A percentile compares a stretch with the other conserved stretches of the same genome.
Evolutionary conservation across 768 basidiomycete species (phyloP).

Genomic region (Boletus patriciae): DNA sequence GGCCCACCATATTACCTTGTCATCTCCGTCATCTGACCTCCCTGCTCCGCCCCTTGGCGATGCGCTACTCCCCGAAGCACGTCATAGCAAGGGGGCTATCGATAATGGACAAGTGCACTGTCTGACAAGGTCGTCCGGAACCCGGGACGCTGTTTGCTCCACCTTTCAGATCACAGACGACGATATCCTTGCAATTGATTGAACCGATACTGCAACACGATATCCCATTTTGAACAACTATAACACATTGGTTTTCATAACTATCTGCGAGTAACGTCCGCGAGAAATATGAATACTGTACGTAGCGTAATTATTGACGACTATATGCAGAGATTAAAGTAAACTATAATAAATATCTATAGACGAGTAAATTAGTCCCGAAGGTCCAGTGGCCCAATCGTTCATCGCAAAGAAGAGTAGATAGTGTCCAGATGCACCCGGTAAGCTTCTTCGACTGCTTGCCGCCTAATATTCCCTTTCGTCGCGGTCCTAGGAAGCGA

Average conservation of each 20-base stretch:
- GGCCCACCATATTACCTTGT: slow-evolving; percentile 42
- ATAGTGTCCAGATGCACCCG: slow-evolving; percentile 56
- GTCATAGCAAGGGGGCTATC: slow-evolving; percentile 20
- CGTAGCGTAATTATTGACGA: slow-evolving; percentile 20
- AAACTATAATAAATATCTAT: slow-evolving; percentile 6
- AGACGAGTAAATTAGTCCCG: slow-evolving; percentile 21
- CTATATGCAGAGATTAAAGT: slow-evolving; percentile 10
- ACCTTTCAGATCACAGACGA: slow-evolving; percentile 25
- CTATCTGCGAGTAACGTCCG: background rate
- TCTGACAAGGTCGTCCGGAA: slow-evolving; percentile 30
- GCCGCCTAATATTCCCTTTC: slow-evolving; percentile 78
- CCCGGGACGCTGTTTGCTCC: slow-evolving; percentile 20
- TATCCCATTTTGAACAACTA: slow-evolving; percentile 2
- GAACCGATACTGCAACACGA: background rate
- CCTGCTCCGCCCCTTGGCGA: slow-evolving; percentile 15
- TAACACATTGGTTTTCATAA: slow-evolving; percentile 5
- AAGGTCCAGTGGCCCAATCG: background rate
- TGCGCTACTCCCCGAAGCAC: slow-evolving; percentile 17
- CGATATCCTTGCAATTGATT: slow-evolving; percentile 5
- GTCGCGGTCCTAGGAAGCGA: slow-evolving; percentile 75
- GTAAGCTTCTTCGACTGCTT: slow-evolving; percentile 69
- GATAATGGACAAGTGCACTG: slow-evolving; percentile 25
- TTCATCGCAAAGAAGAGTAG: slow-evolving; percentile 38
- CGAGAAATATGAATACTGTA: slow-evolving; percentile 11
- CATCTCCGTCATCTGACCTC: slow-evolving; percentile 21